A percentile compares a stretch with the other conserved stretches of the same genome.
Evolutionary conservation across 2,329 filamentous ascomycete genomes (phyloP).

Genomic region (Scedosporium boydii): DNA sequence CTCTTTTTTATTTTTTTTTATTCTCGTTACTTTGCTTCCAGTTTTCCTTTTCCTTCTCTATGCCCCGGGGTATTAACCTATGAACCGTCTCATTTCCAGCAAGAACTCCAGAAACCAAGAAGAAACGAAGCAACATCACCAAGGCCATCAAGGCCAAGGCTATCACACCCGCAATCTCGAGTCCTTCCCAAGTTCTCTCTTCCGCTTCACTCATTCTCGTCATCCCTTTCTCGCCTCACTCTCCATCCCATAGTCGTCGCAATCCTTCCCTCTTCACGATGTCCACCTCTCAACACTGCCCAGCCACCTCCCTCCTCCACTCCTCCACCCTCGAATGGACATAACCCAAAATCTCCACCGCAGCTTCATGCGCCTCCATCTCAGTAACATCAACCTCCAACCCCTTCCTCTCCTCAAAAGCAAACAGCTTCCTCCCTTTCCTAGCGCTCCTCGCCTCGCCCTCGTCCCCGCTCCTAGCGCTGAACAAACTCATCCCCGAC

Average conservation of each 20-base stretch:
- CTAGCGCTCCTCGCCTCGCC: constrained; percentile 13
- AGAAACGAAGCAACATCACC: too few species aligned
- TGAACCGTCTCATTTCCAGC: too few species aligned
- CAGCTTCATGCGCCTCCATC: constrained; percentile 12
- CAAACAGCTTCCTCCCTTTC: constrained; percentile 13
- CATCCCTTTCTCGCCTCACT: too few species aligned
- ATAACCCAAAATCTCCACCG: constrained; percentile 10
- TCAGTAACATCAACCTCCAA: constrained; percentile 18
- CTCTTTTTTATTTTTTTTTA: background rate
- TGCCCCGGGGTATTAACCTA: too few species aligned
- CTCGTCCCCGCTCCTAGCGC: background rate
- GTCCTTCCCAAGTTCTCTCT: too few species aligned
- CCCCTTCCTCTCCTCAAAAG: constrained; percentile 12
- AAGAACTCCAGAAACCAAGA: too few species aligned
- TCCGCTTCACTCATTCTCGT: too few species aligned
- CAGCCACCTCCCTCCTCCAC: background rate
- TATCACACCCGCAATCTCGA: too few species aligned
- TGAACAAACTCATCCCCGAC: background rate
- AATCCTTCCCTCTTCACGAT: too few species aligned
- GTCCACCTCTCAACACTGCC: background rate
- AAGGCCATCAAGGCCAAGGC: too few species aligned
- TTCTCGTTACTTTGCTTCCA: background rate
- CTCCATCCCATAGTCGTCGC: too few species aligned
- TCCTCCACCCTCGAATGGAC: constrained; percentile 5
- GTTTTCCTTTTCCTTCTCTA: too few species aligned